These are phyloP conservation scores for Calonectria leucothoes DNA, from an alignment of 2,329 filamentous ascomycete species.

Conservation along the genomic window DNA sequence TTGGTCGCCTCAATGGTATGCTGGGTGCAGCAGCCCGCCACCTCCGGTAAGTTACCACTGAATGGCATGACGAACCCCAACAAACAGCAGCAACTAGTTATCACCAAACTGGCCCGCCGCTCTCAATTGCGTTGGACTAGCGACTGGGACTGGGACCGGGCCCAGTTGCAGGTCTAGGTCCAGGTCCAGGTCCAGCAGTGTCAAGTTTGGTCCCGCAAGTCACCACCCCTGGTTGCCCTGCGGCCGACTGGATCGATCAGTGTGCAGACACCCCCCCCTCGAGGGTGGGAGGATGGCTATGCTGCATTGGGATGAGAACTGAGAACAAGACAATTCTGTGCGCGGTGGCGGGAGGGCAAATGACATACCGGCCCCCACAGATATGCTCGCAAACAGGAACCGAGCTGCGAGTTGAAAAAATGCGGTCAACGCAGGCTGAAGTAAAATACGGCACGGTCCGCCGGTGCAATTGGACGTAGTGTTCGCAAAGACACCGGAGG, in stretches of 20 bases:
- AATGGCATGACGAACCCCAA: neutral
- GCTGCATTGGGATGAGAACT: neutral
- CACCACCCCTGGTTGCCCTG: neutral
- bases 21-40: neutral
- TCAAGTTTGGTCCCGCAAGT: neutral
- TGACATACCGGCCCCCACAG: neutral
- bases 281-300: neutral
- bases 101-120: neutral
- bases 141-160: neutral
- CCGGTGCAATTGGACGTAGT: neutral
- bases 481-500: neutral
- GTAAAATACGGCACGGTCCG: conserved; percentile 1
- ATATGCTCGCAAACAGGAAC: neutral
- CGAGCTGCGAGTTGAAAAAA: neutral
- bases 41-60: neutral
- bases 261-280: neutral
- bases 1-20: neutral
- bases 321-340: neutral
- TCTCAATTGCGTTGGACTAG: neutral
- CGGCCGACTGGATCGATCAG: conserved; percentile 6
- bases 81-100: neutral
- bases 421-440: neutral
- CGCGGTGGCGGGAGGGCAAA: neutral
- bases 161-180: neutral
- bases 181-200: neutral